phyloP scores from a whole-genome alignment of 1,284 basidiomycete genomes.

The Cutaneotrichosporon dermatis region DNA sequence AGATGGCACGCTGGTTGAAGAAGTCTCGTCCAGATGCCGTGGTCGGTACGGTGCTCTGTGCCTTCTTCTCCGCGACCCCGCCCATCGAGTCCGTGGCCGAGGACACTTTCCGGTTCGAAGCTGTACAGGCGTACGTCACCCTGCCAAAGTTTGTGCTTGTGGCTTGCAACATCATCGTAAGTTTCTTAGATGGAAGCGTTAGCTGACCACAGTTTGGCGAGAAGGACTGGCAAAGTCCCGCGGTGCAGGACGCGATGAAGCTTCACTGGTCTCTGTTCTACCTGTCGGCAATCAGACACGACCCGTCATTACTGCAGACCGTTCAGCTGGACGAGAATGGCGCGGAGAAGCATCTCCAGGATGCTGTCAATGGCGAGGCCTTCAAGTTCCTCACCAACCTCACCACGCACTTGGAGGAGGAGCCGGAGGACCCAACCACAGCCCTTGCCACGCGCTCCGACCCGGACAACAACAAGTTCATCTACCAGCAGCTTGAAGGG shows the following conservation, averaged over 20 bases:
- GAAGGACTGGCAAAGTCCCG: conserved; percentile 40
- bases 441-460: conserved; percentile 63
- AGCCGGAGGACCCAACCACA: conserved; percentile 54
- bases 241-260: conserved; percentile 69
- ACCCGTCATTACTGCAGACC: conserved; percentile 56
- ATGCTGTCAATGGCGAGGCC: conserved; percentile 73
- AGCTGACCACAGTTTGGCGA: conserved; percentile 32
- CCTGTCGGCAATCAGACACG: conserved; percentile 65
- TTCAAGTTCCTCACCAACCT: conserved; percentile 65
- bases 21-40: conserved; percentile 35
- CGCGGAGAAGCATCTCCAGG: conserved; percentile 74
- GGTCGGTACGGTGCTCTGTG: conserved; percentile 26
- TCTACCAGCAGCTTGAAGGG: conserved; percentile 65
- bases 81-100: conserved; percentile 28
- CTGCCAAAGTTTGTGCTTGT: conserved; percentile 38
- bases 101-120: conserved; percentile 25
- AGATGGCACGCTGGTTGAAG: conserved; percentile 42
- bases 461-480: conserved; percentile 42
- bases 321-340: conserved; percentile 70
- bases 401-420: conserved; percentile 38
- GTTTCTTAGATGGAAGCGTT: background rate
- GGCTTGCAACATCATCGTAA: conserved; percentile 25
- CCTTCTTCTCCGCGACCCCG: conserved; percentile 30
- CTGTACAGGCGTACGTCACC: conserved; percentile 12
- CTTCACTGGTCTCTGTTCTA: conserved; percentile 85